A percentile compares a stretch with the other conserved stretches of the same genome.
phyloP scores from a whole-genome alignment of 2,329 filamentous ascomycete genomes.

The Chrysoporthe deuterocubensis region DNA sequence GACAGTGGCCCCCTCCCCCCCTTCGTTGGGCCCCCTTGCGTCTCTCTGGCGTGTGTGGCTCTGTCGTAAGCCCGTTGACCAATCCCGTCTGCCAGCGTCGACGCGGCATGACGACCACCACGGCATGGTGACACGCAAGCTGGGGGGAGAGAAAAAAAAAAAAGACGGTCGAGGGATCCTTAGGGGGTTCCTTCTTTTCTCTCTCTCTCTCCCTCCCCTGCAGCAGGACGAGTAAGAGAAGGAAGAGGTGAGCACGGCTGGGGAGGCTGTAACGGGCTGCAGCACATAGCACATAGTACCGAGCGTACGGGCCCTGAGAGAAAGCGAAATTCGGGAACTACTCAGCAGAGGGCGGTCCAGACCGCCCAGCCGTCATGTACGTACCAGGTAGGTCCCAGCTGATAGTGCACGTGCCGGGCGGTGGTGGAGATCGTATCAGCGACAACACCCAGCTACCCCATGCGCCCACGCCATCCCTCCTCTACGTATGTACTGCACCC shows the following conservation, averaged over 20 bases:
- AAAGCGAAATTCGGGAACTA: too few species aligned
- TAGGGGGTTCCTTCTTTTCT: neutral
- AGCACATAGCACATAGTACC: too few species aligned
- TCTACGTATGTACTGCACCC: too few species aligned
- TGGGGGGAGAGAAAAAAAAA: neutral
- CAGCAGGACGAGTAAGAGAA: neutral
- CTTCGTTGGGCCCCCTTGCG: too few species aligned
- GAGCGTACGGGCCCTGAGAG: too few species aligned
- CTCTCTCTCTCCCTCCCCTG: neutral
- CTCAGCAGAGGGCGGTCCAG: too few species aligned
- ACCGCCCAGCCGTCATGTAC: too few species aligned
- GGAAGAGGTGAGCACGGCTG: neutral
- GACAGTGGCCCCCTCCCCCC: neutral
- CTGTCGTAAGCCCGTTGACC: neutral
- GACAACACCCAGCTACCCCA: neutral
- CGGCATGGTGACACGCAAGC: conserved; percentile 3
- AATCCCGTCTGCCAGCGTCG: neutral
- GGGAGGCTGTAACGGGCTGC: neutral
- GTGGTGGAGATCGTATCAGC: neutral
- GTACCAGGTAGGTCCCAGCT: neutral
- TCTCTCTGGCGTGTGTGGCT: neutral
- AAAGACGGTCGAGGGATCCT: neutral
- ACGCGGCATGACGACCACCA: neutral
- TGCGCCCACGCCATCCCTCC: too few species aligned
- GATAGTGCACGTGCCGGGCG: neutral